Base-by-base conservation (phyloP, 768 basidiomycete species). In the Suillus brevipes region DNA sequence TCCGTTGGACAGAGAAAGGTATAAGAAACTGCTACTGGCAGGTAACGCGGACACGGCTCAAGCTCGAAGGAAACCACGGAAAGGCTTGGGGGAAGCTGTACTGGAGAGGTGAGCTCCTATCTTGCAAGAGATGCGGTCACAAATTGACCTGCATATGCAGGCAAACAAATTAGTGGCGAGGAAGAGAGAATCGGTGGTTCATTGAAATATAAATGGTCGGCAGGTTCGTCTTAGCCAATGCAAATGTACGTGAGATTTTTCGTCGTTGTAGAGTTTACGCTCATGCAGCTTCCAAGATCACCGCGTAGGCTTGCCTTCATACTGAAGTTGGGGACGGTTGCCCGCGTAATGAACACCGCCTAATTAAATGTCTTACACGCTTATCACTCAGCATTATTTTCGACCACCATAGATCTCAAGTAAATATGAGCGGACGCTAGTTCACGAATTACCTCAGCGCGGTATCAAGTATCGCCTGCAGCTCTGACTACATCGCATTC, bases 371-470 rank as follows among this genome's bases (percentile, higher is more conserved):
- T 58, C 56, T 16, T 38, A 14, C 37, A 38, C 4, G 38, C 12
- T 37, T 38, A 25, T 23, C 6, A 8, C 9, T 45, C 37, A 8
- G 6, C 14, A 52, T 52, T 38, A 16, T 25, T 38, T 38, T 9
- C 56, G 8, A 38, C 37, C 7, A 23, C 23, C 36, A 37, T 23
- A 57, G 23, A 38, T 20, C 34, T 34, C 53, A 55, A 55, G 18
- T 9, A 20, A 55, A 31, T 34, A 98, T 75, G 97, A 98, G 75
- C 84, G 94, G 62, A 82, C 86, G 28, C 7, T 95, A 97, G 74
- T 99, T 98, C 80, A 99, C 96, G 23, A 91, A 94, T 73, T 95
- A 99, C 78, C 98, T 99, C 81, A 99, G 99, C 75, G 80, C 85
- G 66, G 96, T 97, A 8, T 8, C 8, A 72, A 68, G 91, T 76